Conservation (phyloP, 306 rosid species). For the Medicago lupulina region DNA sequence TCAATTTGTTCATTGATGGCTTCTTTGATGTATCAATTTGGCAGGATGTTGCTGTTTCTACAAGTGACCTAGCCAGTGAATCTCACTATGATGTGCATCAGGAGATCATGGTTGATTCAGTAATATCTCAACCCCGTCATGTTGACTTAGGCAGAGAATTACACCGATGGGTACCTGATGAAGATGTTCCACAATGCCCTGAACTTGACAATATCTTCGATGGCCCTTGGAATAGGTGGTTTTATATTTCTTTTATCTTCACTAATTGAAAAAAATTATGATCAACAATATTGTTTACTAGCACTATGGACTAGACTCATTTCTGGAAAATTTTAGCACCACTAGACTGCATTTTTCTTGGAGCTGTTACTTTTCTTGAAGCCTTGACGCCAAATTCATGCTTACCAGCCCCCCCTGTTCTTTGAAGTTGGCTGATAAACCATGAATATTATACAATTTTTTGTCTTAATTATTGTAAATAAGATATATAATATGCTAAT, state of each 20-base stretch:
- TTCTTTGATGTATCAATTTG: constrained; percentile 42
- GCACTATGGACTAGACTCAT: neutral
- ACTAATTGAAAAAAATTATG: neutral
- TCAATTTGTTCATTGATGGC: constrained; percentile 35
- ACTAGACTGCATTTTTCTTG: neutral
- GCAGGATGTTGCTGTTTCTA: constrained; percentile 76
- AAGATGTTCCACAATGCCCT: constrained; percentile 77
- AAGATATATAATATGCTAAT: neutral
- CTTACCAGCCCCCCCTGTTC: constrained; percentile 4
- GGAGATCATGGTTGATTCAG: constrained; percentile 85
- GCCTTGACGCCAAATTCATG: constrained; percentile 23
- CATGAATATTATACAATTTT: neutral
- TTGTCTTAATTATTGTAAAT: constrained; percentile 1
- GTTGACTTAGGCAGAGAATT: constrained; percentile 80
- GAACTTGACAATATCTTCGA: constrained; percentile 87
- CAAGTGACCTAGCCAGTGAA: constrained; percentile 63
- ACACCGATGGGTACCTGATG: constrained; percentile 93
- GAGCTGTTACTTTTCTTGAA: constrained; percentile 31
- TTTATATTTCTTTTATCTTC: constrained; percentile 45
- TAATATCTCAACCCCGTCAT: constrained; percentile 78
- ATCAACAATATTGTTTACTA: constrained; percentile 8
- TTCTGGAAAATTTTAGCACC: neutral
- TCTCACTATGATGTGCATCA: constrained; percentile 59
- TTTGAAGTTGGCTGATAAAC: constrained; percentile 32
- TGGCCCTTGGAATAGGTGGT: constrained; percentile 84